Evolutionary conservation across 805 yeast species (phyloP).

Genomic region (Pichia gijzeniarum): DNA sequence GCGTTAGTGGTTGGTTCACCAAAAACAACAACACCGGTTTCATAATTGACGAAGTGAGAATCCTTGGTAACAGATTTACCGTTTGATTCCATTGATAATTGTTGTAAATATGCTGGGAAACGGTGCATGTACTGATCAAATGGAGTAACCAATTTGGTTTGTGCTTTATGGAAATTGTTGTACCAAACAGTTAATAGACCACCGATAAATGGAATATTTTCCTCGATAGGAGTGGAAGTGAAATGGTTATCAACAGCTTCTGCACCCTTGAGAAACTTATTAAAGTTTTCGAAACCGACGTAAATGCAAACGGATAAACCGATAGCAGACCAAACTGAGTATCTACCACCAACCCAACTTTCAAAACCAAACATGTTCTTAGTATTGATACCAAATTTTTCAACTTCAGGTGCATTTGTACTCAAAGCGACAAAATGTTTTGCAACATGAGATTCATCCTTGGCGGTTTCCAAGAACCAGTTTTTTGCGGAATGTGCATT

Average conservation of each 20-base stretch:
- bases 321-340: conserved; percentile 99
- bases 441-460: conserved; percentile 68
- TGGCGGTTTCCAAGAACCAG: conserved; percentile 72
- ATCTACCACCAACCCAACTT: conserved; percentile 99
- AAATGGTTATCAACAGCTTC: conserved; percentile 96
- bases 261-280: conserved; percentile 90
- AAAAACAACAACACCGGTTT: conserved; percentile 91
- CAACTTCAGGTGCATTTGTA: conserved; percentile 86
- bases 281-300: conserved; percentile 94
- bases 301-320: conserved; percentile 93
- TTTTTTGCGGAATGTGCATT: conserved; percentile 92
- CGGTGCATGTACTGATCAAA: conserved; percentile 98
- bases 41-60: conserved; percentile 84
- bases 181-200: conserved; percentile 96
- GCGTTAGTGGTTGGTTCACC: conserved; percentile 99
- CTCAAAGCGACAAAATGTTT: conserved; percentile 97
- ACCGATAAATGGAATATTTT: conserved; percentile 90
- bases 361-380: conserved; percentile 98
- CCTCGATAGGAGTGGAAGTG: conserved; percentile 71
- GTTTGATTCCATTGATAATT: conserved; percentile 97
- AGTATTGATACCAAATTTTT: conserved; percentile 94
- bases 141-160: conserved; percentile 97
- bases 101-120: conserved; percentile 99
- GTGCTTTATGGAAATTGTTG: conserved; percentile 97
- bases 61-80: conserved; percentile 97